Evolutionary conservation across 106 monocot species (phyloP), one percentile per base, ranked within the genome.

Genomic region (Dioscorea zingiberensis): DNA sequence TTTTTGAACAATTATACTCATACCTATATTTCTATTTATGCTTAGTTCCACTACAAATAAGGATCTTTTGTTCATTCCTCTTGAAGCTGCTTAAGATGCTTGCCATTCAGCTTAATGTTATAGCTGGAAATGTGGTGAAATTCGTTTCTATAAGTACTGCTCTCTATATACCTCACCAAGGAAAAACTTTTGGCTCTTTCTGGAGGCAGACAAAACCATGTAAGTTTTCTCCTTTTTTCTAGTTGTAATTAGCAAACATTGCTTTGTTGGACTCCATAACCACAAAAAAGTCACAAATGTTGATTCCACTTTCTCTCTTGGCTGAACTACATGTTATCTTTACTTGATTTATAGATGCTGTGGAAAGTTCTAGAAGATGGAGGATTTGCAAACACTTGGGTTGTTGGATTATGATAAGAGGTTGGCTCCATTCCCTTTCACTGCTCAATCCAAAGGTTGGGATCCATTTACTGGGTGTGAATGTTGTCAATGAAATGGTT

Each of bases 401-500:
- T 54, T 91, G 68, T 48, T 95, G 54, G 95, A 95, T 70, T 95
- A 95, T 71, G 91, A 91, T 63, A 91, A 88, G 47, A 78, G 83
- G 65, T 73, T 95, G 66, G 23, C 67, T 44, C n/a, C 95, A 88
- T 80, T 70, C 78, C 62, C n/a, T n/a, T 91, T 95, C 71, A 95
- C 88, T 66, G 95, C 95, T 64, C 95, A n/a, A 95, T 81, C 95
- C 95, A 27, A 91, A 95, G 67, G 79, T 95, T 63, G n/a, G n/a
- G 95, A 95, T 32, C 91, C 87, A 60, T 73, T 88, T 21, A 88
- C 95, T 48, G n/a, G 85, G 91, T 95, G 60, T 63, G 49, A 49
- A 9, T 58, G n/a, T 29, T 10, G 2, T 24, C 4, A 21, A 2
- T 4, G 1, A 56, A 23, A 18, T 4, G 8, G 12, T 56, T 2